Evolutionary conservation across 2,329 filamentous ascomycete species (phyloP).

Genomic region (Trichoderma sp.): DNA sequence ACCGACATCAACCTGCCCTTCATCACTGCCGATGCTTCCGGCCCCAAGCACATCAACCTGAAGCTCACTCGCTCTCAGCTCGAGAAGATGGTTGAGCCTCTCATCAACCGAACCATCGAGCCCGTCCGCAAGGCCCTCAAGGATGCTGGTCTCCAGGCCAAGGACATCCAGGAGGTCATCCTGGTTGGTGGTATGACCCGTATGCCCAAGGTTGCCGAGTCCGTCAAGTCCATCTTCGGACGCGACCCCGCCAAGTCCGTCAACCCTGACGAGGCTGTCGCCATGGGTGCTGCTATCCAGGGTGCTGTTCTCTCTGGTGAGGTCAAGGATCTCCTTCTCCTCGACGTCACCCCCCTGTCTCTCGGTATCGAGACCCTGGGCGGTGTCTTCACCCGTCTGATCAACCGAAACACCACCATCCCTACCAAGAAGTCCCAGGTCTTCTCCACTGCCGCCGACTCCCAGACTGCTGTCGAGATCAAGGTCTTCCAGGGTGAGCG

Average conservation of each 20-base stretch:
- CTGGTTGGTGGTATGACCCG: constrained; percentile 98
- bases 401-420: constrained; percentile 99
- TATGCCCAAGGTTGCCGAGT: constrained; percentile 97
- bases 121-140: constrained; percentile 96
- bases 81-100: constrained; percentile 85
- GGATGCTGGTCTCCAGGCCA: constrained; percentile 85
- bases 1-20: constrained; percentile 98
- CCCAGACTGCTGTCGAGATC: constrained; percentile 98
- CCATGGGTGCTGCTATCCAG: constrained; percentile 95
- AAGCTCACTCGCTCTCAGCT: constrained; percentile 92
- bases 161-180: constrained; percentile 96
- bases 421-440: constrained; percentile 99
- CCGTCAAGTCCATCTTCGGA: constrained; percentile 94
- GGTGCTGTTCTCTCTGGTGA: constrained; percentile 95
- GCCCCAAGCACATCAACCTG: constrained; percentile 96
- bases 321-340: constrained; percentile 90
- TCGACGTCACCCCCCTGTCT: constrained; percentile 93
- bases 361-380: constrained; percentile 98
- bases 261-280: constrained; percentile 97
- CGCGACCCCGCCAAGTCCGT: constrained; percentile 97
- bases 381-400: constrained; percentile 95
- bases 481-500: constrained; percentile 99
- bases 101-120: constrained; percentile 82
- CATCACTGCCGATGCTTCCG: constrained; percentile 93
- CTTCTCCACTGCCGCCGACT: constrained; percentile 96